Evolutionary conservation across 2,329 filamentous ascomycete genomes (phyloP).

Genomic region (Zasmidium citrigriseum): DNA sequence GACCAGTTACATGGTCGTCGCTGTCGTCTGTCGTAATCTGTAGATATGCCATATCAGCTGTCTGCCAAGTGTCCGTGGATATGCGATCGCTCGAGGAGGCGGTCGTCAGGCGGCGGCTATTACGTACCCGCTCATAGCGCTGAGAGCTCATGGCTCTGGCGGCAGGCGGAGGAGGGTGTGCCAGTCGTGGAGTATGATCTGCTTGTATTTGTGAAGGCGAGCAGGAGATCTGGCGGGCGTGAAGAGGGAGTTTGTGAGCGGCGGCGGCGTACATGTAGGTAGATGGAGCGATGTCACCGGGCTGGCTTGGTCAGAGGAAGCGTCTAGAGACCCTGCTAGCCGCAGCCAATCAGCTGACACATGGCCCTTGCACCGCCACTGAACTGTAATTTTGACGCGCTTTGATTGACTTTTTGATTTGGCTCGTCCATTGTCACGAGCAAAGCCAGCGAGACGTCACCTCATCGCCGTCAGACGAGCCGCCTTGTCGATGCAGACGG

Average conservation of each 20-base stretch:
- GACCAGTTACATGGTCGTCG: constrained; percentile 39
- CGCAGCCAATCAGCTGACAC: too few relatives aligned
- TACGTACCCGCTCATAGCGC: constrained; percentile 52
- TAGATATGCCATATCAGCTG: constrained; percentile 16
- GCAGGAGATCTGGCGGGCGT: neutral
- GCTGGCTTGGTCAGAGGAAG: neutral
- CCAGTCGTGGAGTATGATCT: neutral
- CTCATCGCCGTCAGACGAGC: neutral
- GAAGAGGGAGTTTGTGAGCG: neutral
- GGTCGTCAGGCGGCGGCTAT: constrained; percentile 1
- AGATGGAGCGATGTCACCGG: neutral
- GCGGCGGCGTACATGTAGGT: constrained; percentile 1
- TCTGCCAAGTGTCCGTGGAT: constrained; percentile 3
- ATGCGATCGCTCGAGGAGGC: constrained; percentile 1
- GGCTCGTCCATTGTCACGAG: neutral
- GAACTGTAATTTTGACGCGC: too few relatives aligned
- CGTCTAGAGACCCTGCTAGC: neutral
- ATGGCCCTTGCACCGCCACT: too few relatives aligned
- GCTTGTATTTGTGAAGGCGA: neutral
- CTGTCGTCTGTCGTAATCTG: constrained; percentile 44
- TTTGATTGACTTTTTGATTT: neutral
- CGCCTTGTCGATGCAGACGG: constrained; percentile 8
- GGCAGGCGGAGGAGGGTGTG: constrained; percentile 3
- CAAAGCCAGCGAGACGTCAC: neutral
- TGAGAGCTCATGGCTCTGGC: constrained; percentile 45